These are phyloP conservation scores for Didymella pomorum DNA, from an alignment of 2,329 filamentous ascomycete genomes.

Conservation along the genomic window DNA sequence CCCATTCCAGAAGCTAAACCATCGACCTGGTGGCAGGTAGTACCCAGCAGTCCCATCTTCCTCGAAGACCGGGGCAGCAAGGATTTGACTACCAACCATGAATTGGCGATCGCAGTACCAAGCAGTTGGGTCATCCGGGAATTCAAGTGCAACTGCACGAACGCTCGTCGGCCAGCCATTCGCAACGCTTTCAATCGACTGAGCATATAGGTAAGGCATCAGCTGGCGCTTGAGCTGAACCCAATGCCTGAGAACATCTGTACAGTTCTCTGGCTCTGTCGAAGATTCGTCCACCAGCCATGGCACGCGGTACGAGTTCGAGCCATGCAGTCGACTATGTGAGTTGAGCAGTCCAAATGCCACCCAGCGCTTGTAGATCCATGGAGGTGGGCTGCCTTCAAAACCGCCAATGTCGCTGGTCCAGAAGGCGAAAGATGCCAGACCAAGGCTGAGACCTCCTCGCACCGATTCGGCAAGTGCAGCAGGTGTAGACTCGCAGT, in stretches of 20 bases:
- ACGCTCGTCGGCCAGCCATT: slow-evolving; percentile 68
- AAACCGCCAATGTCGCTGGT: slow-evolving; percentile 76
- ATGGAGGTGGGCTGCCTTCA: slow-evolving; percentile 71
- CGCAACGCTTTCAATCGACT: slow-evolving; percentile 60
- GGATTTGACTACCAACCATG: slow-evolving; percentile 71
- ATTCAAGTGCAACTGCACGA: slow-evolving; percentile 73
- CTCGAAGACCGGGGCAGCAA: slow-evolving; percentile 71
- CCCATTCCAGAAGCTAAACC: slow-evolving; percentile 60
- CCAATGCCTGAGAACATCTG: slow-evolving; percentile 63
- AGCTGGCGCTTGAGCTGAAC: slow-evolving; percentile 63
- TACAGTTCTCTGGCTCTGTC: slow-evolving; percentile 57
- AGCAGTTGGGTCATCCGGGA: slow-evolving; percentile 72
- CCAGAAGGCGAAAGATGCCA: slow-evolving; percentile 74
- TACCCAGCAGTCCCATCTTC: slow-evolving; percentile 71
- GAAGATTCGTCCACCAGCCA: slow-evolving; percentile 74
- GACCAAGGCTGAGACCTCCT: slow-evolving; percentile 69
- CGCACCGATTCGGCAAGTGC: slow-evolving; percentile 76
- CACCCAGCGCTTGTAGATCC: slow-evolving; percentile 80
- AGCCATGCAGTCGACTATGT: slow-evolving; percentile 75
- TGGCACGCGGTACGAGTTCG: slow-evolving; percentile 75
- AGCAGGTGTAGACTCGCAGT: slow-evolving; percentile 77
- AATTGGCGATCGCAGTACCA: slow-evolving; percentile 76
- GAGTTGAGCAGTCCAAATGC: slow-evolving; percentile 76
- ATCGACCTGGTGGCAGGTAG: slow-evolving; percentile 65
- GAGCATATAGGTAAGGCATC: slow-evolving; percentile 66